Evolutionary conservation across 257 asterid species (phyloP), one percentile per base, ranked within the genome.

Genomic region (Plantago elongata): DNA sequence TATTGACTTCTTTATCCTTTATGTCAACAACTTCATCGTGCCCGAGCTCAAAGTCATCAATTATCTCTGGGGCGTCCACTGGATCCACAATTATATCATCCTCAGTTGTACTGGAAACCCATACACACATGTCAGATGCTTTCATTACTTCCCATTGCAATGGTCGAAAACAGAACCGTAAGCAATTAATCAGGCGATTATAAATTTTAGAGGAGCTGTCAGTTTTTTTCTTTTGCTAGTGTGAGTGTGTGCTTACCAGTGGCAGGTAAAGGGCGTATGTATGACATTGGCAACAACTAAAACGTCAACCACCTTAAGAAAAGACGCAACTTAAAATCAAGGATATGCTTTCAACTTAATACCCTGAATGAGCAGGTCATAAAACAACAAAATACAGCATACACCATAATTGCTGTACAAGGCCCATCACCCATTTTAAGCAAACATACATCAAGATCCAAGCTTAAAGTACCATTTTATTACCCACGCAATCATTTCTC

Each of bases 21-120:
- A 92, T 83, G 72, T 86, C 95, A 30, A 83, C 76, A 6, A 52
- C 83, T 81, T 92, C 99, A 54, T 86, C 95, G 72, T 84, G 92
- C 50, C 84, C 91, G 67, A 92, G 81, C 72, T 89, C 97, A 75
- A 92, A 81, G 76, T 92, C 99, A 70, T 92, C 99, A 77, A 92
- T 57, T 66, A 92, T 72, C 78, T 92, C 97, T 1, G 93, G 89
- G 57, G 96, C 66, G 50, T 92, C 97, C 66, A 81, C 85, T 44
- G 75, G 91, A 73, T 89, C 96, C 74, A 89, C 78, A 69, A 84
- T 57, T 76, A 89, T 75, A 69, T 92, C 96, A 75, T 84, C 95
- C 76, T 92, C 99, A 45, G 85, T 83, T 5, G 97, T 83, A 73
- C 99, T 92, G 94, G 70, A 80, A 62, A 76, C 38, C 59, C 57